Evolutionary conservation across 148 eudicot genomes (phyloP).

Genomic region (Nyssa sinensis): DNA sequence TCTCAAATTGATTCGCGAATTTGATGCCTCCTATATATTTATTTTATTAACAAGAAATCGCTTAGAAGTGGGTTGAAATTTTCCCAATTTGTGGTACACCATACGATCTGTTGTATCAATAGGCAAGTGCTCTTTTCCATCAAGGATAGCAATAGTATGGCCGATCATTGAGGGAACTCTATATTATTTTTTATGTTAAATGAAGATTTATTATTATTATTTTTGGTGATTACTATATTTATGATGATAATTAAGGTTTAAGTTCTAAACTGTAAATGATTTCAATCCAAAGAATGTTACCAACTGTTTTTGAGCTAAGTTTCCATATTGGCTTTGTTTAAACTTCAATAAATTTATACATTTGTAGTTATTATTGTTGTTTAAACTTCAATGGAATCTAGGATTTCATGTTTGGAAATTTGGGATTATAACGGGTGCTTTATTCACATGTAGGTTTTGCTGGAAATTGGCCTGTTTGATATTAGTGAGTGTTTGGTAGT

Average conservation of each 20-base stretch:
- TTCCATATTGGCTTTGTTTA: background rate
- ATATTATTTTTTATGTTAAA: background rate
- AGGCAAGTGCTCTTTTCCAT: no score
- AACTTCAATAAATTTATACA: background rate
- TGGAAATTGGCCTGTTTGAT: background rate
- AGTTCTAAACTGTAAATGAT: background rate
- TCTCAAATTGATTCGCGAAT: background rate
- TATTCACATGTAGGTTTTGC: background rate
- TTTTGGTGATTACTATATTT: background rate
- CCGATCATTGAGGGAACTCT: no score
- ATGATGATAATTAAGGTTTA: background rate
- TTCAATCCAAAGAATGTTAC: no score
- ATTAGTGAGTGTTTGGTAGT: slow-evolving; percentile 1
- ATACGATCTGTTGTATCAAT: no score
- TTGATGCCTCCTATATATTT: background rate
- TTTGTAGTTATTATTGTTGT: background rate
- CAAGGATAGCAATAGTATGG: no score
- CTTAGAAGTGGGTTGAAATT: no score
- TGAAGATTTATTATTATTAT: background rate
- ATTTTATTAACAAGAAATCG: no score
- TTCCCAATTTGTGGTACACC: no score
- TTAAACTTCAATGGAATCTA: background rate
- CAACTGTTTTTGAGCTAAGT: slow-evolving; percentile 4
- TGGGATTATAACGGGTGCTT: background rate
- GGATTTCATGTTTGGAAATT: background rate